Base-by-base conservation (phyloP, 768 basidiomycete genomes). In the Mycena albidolilacea region DNA sequence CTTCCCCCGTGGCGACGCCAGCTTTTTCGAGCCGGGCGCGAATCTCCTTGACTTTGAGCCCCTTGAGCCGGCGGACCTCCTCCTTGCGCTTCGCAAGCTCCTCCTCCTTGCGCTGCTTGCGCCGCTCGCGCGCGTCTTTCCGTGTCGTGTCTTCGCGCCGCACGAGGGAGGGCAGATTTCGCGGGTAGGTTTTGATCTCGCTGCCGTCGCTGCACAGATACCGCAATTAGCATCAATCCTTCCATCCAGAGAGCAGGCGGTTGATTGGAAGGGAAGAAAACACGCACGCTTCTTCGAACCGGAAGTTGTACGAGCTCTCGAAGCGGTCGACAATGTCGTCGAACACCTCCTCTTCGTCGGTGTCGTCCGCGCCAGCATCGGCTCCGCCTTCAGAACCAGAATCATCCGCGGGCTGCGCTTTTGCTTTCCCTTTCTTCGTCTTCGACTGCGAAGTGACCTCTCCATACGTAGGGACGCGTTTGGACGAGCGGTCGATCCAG, bases 271-370 rank as follows among this genome's bases (percentile, higher is more conserved):
- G 12, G 14, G 17, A 17, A 46, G 19, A 15, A 15, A 71, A 69
- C 35, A 91, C 96, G 78, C 78, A 96, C 90, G 95, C 94, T 82
- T 99, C 97, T 81, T 99, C 97, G 80, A 96, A 99, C 65, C 98
- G 91, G 84, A 98, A 98, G 82, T 99, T 99, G 84, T 98, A 99
- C 17, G 94, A 94, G n/a, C 90, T 91, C 84, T 99, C 98, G 75
- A 98, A 99, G 55, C 90, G 90, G 38, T 98, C 97, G 7, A 92
- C 94, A 73, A 95, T 91, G 55, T 97, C 95, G 66, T 98, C 96
- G 77, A 98, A 98, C 19, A 94, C 89, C 44, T 92, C 90, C 7
- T 93, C 92, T 11, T 92, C 90, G 10, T 86, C 81, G 1, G 79
- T 79, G 48, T 85, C 83, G 14, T 81, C 82, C 1, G 81, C 81